Base-by-base conservation (phyloP, 805 yeast species). In the Saccharomyces mikatae region DNA sequence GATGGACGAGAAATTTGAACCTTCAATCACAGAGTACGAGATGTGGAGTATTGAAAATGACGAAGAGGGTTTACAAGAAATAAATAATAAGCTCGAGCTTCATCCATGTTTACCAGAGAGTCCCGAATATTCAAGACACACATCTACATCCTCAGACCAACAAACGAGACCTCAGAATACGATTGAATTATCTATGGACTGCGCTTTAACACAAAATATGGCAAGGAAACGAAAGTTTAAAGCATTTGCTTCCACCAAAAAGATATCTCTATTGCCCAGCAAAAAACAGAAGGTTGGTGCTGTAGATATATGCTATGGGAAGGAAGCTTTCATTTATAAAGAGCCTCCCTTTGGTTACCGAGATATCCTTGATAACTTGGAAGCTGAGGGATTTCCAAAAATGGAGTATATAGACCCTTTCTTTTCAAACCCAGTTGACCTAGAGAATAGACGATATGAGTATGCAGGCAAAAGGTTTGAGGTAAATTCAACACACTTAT, bases 381-480 rank as follows among this genome's bases (percentile, higher is more conserved):
- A 78, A 31, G 66, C 66, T 0, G 58, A 65, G 27, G 84, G 83
- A 0, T 60, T 77, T 13, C 76, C 86, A 2, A 75, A 78, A 58
- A 68, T 80, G 13, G 76, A 81, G 13, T 84, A 86, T 63, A 54
- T 61, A 1, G 86, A 80, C 57, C 96, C 97, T 0, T 81, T 71
- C 59, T 91, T 81, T 60, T 77, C 83, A 28, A 75, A 77, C 14
- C 60, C 73, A 0, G 62, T 67, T 1, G 91, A 88, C 60, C 71
- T 78, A 6, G 84, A 80, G 1, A 62, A 67, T 5, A 67, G 69
- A 10, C 84, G 92, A 0, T 78, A 85, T 53, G 68, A 80, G 0
- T 84, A 81, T 68, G 91, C 91, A 0, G 91, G 90, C 5, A 81
- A 77, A 56, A 80, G 78, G 58, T 82, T 83, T 57, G 71, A 69